Evolutionary conservation across 2,329 filamentous ascomycete species (phyloP), one percentile per base, ranked within the genome.

Genomic region (Orbilia oligospora): DNA sequence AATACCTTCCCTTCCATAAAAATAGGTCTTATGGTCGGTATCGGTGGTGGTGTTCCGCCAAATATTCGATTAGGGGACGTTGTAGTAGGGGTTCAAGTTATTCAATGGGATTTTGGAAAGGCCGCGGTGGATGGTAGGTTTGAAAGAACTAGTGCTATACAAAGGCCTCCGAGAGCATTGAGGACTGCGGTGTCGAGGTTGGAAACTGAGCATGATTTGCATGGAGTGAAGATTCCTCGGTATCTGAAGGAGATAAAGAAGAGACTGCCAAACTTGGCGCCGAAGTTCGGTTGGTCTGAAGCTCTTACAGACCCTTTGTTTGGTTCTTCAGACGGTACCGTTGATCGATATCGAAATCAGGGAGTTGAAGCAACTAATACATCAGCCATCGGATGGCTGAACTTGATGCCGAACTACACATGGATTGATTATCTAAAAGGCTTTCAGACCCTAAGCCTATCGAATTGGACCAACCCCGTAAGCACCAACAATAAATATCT

Each of bases 181-280:
- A 16, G 18, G 41, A 65, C 61, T 20, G 80, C 82, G n/a, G n/a
- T 81, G 1, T 63, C 77, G 6, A 80, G 75, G 27, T 16, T 82
- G 16, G 41, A 81, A 24, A 72, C 67, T 3, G 18, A 68, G 3
- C 72, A 79, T 49, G 69, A 80, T 6, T 16, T 82, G 27, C 5
- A 12, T 0, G 80, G 79, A 24, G 73, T 80, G 1, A 81, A 79
- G 61, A 80, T 83, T 58, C 69, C 76, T 1, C 18, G 49, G 5
- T 81, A 80, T 61, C 18, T 83, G 16, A 49, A 72, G 3, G 70
- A 80, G 18, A 55, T 82, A 51, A 46, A 44, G 36, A 27, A 58
- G 18, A 80, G 67, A 58, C 78, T 65, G 22, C 81, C 81, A 22
- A 61, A 5, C 0, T 5, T 65, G 20, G 41, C 27, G 12, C 6